Evolutionary conservation across 2,329 filamentous ascomycete genomes (phyloP).

Genomic region (Claviceps arundinis): DNA sequence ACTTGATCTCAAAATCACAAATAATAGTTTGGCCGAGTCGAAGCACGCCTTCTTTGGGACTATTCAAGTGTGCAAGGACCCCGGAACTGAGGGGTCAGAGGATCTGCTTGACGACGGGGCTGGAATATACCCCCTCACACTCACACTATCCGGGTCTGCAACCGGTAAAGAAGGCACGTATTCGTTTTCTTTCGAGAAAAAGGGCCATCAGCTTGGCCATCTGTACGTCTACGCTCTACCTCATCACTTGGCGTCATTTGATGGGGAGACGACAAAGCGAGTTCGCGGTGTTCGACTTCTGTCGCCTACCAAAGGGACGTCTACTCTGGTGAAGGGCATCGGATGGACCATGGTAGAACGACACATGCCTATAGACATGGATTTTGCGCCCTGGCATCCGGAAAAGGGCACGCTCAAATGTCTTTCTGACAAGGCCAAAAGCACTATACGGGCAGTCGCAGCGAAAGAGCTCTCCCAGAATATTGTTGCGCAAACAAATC

Average conservation of each 20-base stretch:
- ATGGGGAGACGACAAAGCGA: slow-evolving; percentile 36
- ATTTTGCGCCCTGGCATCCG: slow-evolving; percentile 66
- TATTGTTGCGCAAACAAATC: slow-evolving; percentile 57
- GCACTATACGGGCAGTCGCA: slow-evolving; percentile 47
- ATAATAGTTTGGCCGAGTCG: slow-evolving; percentile 52
- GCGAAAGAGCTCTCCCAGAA: slow-evolving; percentile 63
- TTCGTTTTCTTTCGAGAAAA: slow-evolving; percentile 58
- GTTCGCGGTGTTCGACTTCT: slow-evolving; percentile 48
- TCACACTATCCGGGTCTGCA: slow-evolving; percentile 50
- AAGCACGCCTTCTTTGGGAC: slow-evolving; percentile 57
- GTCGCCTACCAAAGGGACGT: slow-evolving; percentile 75
- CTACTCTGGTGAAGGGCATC: slow-evolving; percentile 57
- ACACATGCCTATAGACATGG: slow-evolving; percentile 58
- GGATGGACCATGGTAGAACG: slow-evolving; percentile 67
- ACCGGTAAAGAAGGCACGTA: slow-evolving; percentile 54
- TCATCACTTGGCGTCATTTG: slow-evolving; percentile 71
- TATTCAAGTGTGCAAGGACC: slow-evolving; percentile 74
- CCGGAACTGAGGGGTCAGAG: slow-evolving; percentile 42
- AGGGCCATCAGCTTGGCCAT: slow-evolving; percentile 43
- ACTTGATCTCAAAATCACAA: slow-evolving; percentile 54
- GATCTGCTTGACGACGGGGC: slow-evolving; percentile 59
- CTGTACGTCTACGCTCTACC: slow-evolving; percentile 80
- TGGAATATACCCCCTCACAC: slow-evolving; percentile 58
- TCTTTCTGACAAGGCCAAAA: slow-evolving; percentile 41
- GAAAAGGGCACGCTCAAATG: slow-evolving; percentile 29